Evolutionary conservation across 2,329 filamentous ascomycete genomes (phyloP), one percentile per base, ranked within the genome.

Genomic region (Nannizziopsis barbatae): DNA sequence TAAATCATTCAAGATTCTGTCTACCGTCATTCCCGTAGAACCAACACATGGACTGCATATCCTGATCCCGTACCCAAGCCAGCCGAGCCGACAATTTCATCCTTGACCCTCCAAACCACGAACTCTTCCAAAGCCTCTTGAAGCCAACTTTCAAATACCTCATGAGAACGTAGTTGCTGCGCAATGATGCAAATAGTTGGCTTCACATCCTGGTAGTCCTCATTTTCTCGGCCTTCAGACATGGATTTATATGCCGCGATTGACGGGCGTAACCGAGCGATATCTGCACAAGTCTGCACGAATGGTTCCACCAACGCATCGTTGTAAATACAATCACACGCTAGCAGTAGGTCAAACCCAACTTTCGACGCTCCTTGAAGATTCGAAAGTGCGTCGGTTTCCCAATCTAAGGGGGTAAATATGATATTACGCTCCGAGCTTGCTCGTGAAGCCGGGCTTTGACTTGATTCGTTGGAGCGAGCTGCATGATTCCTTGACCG

Each of bases 321-420:
- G 66, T 96, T 98, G 71, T 93, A 98, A 56, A 98, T 83, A 65
- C 89, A 95, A 65, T 98, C 92, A 61, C 87, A 94, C 3, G 88
- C 87, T 32, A 96, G 63, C 9, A 96, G 71, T 11, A 80, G 67
- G 58, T 93, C 84, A 55, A 92, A 83, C 50, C 75, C 74, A 2
- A 41, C 62, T 58, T 57, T 60, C 39, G n/a, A 53, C 59, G 50
- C 36, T 61, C 14, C 40, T 36, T 11, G 63, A 11, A 71, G 50
- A 7, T 56, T 57, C 1, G 50, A 56, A 0, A 65, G 63, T 2
- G 59, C 66, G 56, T 77, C 72, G 1, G 63, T 64, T 62, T 96
- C 89, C 92, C 92, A 98, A 66, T 98, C 90, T 0, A 95, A 71
- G 0, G 78, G 61, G 0, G 70, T 68, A 53, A 84, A 80, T 11